Evolutionary conservation across 192 early-diverging fungal genomes (phyloP), one percentile per base, ranked within the genome.

Genomic region (Hyaloraphidium curvatum): DNA sequence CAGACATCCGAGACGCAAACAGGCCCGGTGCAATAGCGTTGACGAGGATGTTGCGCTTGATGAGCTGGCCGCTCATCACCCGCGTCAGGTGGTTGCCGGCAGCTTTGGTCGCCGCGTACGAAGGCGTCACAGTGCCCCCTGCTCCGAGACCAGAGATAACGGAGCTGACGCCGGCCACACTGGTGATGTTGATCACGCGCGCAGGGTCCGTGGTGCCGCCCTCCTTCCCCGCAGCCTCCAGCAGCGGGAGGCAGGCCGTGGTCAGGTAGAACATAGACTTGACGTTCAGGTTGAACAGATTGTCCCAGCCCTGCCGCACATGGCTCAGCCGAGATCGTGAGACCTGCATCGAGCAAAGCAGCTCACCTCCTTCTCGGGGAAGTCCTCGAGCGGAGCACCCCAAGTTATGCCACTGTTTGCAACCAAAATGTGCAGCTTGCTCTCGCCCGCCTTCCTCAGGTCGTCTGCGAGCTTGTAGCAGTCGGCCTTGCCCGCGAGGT

Each of bases 361-460:
- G n/a, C n/a, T n/a, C n/a, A n/a, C n/a, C n/a, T n/a, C n/a, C n/a
- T 48, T 48, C 19, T 48, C 43, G 25, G 43, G 4, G 17, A 25
- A 48, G 5, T 48, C 7, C 5, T 11, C 7, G 25, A 5, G 43
- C 19, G 4, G 17, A 48, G 17, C 7, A 21, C 14, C 43, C 11
- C 11, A 25, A 14, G 25, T 14, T 25, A 25, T 48, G 43, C 7
- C 33, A 37, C 9, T n/a, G 33, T 37, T 37, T 25, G 14, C 19
- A 48, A 14, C 43, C 43, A 48, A 48, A 48, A 48, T 25, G 43
- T 48, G 43, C 43, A 48, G 23, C 43, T 19, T 48, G 17, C 43
- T 25, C 19, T 48, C 43, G 19, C 25, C n/a, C n/a, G n/a, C 25
- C 43, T 48, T 25, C 43, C 17, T 25, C 5, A 48, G 7, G 4